Evolutionary conservation across 352 stramenopile species (phyloP).

Genomic region (Aphanomyces cochlioides): DNA sequence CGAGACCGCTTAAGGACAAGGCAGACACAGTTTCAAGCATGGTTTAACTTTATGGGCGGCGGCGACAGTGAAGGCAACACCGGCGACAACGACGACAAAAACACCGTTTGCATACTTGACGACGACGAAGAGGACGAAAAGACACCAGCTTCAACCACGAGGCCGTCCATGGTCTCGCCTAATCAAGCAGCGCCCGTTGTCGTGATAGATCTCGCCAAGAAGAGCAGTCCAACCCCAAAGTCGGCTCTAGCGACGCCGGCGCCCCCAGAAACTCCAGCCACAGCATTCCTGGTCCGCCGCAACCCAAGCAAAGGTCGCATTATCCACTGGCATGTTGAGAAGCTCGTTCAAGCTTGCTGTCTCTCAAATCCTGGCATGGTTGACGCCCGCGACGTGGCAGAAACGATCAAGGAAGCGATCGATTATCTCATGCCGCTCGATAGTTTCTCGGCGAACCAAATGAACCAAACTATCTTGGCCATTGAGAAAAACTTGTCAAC

Average conservation of each 20-base stretch:
- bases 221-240: neutral
- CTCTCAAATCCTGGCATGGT: neutral
- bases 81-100: too few relatives aligned
- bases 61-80: neutral
- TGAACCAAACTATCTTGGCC: conserved; percentile 18
- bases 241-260: neutral
- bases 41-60: conserved; percentile 1
- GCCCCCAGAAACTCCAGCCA: neutral
- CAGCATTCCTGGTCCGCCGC: neutral
- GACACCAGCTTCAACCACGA: too few relatives aligned
- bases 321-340: conserved; percentile 16
- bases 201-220: neutral
- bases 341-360: neutral
- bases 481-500: neutral
- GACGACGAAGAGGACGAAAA: too few relatives aligned
- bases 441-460: conserved; percentile 12
- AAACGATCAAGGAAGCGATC: conserved; percentile 18
- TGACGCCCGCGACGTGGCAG: conserved; percentile 4
- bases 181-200: neutral
- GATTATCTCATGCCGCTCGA: conserved; percentile 19
- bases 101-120: too few relatives aligned
- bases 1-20: neutral
- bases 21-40: conserved; percentile 7
- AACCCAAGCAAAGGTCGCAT: conserved; percentile 1
- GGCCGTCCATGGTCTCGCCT: neutral